These are phyloP conservation scores for Arthrobotrys entomopaga DNA, from an alignment of 2,329 filamentous ascomycete genomes.

Conservation along the genomic window DNA sequence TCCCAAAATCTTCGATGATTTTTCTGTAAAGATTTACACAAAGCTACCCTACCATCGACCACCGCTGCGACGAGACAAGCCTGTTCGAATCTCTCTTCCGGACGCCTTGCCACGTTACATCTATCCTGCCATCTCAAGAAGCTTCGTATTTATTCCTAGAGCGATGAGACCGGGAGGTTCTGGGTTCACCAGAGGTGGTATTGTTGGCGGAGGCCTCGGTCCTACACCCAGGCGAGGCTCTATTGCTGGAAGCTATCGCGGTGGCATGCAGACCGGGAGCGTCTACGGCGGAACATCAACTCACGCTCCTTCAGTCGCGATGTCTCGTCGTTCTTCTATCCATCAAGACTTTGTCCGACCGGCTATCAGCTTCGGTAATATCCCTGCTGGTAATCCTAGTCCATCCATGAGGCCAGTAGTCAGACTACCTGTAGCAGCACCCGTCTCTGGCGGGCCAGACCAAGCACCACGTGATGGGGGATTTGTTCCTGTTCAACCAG, in stretches of 20 bases:
- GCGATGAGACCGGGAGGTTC: constrained; percentile 76
- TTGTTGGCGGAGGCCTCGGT: constrained; percentile 76
- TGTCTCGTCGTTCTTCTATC: constrained; percentile 59
- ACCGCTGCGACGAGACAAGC: constrained; percentile 92
- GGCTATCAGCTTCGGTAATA: constrained; percentile 53
- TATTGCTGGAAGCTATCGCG: constrained; percentile 49
- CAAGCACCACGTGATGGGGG: constrained; percentile 17
- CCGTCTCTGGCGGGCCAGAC: constrained; percentile 54
- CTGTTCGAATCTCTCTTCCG: constrained; percentile 90
- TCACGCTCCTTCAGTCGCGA: constrained; percentile 59
- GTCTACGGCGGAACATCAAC: constrained; percentile 68
- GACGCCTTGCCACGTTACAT: constrained; percentile 83
- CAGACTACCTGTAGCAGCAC: constrained; percentile 60
- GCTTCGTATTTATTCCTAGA: constrained; percentile 97
- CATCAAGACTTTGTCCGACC: constrained; percentile 56
- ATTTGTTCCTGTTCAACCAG: constrained; percentile 9
- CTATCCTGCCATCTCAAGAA: constrained; percentile 86
- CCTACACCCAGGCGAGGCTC: constrained; percentile 63
- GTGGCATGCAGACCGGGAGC: constrained; percentile 74
- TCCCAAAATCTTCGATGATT: constrained; percentile 76
- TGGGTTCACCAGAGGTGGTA: constrained; percentile 62
- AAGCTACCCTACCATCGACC: constrained; percentile 94
- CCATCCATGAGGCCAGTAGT: constrained; percentile 58
- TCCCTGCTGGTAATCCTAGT: constrained; percentile 47
- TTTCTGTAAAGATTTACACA: constrained; percentile 89